A percentile compares a stretch with the other conserved stretches of the same genome.
phyloP scores from a whole-genome alignment of 352 stramenopile genomes.

The Globisporangium yorkense region DNA sequence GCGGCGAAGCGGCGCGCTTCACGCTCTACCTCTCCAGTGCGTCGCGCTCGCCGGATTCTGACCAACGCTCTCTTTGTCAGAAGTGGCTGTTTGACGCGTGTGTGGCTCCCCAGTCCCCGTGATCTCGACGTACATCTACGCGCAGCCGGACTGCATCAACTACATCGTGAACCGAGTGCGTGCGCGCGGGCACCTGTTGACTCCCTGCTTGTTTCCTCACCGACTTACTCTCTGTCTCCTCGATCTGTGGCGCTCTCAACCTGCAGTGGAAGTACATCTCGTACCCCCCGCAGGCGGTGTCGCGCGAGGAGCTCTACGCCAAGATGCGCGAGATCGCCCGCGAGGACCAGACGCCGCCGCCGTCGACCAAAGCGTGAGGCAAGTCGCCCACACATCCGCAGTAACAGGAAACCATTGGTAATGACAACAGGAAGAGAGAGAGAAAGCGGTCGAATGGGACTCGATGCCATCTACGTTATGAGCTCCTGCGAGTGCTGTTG shows the following conservation, averaged over 20 bases:
- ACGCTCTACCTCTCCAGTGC: conserved; percentile 65
- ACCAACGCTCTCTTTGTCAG: not conserved
- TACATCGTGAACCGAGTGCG: conserved; percentile 62
- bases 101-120: conserved; percentile 46
- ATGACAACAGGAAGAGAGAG: not conserved
- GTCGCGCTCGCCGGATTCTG: conserved; percentile 7
- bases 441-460: conserved; percentile 9
- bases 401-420: not conserved
- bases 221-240: not conserved
- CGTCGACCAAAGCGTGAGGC: conserved; percentile 11
- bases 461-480: conserved; percentile 12
- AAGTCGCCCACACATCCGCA: not conserved
- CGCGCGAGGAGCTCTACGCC: conserved; percentile 68
- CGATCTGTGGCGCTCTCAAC: not conserved
- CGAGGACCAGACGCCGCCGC: conserved; percentile 35
- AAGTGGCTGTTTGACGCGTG: not conserved
- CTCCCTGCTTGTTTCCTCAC: not conserved
- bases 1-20: conserved; percentile 64
- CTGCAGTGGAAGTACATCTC: conserved; percentile 80
- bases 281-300: conserved; percentile 71
- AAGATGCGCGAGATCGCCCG: conserved; percentile 70
- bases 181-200: not conserved
- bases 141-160: conserved; percentile 81
- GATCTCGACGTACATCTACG: conserved; percentile 76
- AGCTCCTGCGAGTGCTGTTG: not conserved